Percentiles rank a stretch among this genome's conserved stretches.
phyloP scores from a whole-genome alignment of 768 basidiomycete genomes.

The Lentinula edodes region DNA sequence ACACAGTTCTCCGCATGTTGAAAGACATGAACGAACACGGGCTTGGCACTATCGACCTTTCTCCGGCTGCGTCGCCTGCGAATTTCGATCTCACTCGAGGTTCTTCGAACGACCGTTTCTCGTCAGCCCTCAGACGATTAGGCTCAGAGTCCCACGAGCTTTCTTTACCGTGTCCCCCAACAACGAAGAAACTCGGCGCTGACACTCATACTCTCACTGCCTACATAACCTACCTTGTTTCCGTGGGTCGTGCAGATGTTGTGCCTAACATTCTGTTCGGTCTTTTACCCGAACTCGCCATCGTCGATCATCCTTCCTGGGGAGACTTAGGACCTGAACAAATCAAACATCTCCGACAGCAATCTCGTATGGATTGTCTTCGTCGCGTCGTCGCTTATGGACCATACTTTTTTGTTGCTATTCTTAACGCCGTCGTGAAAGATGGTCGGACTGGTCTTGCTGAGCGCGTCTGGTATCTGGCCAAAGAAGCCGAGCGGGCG shows the following conservation, averaged over 20 bases:
- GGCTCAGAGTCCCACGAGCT: conserved; percentile 3
- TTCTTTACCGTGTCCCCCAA: conserved; percentile 1
- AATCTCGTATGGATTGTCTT: conserved; percentile 22
- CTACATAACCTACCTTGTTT: conserved; percentile 46
- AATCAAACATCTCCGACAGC: conserved; percentile 12
- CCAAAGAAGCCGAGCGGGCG: conserved; percentile 48
- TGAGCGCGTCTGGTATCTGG: conserved; percentile 61
- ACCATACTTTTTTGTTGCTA: conserved; percentile 50
- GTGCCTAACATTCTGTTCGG: conserved; percentile 45
- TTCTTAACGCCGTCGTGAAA: conserved; percentile 60
- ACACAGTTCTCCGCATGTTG: conserved; percentile 17
- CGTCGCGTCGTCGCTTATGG: conserved; percentile 44
- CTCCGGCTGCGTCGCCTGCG: neutral
- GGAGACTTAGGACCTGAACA: conserved; percentile 15
- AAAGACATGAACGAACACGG: conserved; percentile 22
- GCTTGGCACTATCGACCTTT: neutral
- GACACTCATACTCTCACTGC: conserved; percentile 46
- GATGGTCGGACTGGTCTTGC: conserved; percentile 47
- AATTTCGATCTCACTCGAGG: neutral
- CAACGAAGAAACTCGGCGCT: conserved; percentile 10
- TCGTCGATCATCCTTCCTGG: conserved; percentile 34
- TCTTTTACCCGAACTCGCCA: conserved; percentile 49
- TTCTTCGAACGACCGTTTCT: neutral
- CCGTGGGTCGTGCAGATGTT: conserved; percentile 38
- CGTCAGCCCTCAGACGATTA: conserved; percentile 1